Conservation (phyloP, 805 yeast genomes). For the Ogataea pignaliae region DNA sequence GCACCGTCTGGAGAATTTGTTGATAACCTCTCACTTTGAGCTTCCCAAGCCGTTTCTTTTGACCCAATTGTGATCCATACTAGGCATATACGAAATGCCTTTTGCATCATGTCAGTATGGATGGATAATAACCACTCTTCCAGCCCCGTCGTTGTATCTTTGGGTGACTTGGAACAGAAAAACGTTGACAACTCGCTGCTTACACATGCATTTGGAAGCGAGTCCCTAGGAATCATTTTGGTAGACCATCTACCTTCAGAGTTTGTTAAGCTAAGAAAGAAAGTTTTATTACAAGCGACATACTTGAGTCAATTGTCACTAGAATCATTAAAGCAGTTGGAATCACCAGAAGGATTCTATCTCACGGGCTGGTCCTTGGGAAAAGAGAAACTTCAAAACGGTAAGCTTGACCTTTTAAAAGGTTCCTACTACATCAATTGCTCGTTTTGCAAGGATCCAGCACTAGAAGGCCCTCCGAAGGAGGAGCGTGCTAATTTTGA, state of each 20-base stretch:
- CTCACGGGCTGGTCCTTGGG: constrained; percentile 62
- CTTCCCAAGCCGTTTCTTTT: too few species aligned
- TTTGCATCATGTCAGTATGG: too few species aligned
- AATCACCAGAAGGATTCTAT: constrained; percentile 47
- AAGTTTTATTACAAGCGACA: constrained; percentile 41
- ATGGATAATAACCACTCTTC: too few species aligned
- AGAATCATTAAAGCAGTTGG: constrained; percentile 34
- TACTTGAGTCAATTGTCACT: constrained; percentile 37
- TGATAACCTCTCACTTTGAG: too few species aligned
- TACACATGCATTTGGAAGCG: constrained; percentile 47
- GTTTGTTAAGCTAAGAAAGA: constrained; percentile 35
- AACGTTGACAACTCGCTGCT: constrained; percentile 27
- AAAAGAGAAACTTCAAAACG: constrained; percentile 42
- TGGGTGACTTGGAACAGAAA: constrained; percentile 22
- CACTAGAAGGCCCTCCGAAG: constrained; percentile 42
- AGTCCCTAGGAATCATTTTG: constrained; percentile 51
- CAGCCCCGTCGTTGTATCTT: constrained; percentile 9
- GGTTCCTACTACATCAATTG: constrained; percentile 60
- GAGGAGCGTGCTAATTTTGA: constrained; percentile 30
- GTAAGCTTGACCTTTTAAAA: constrained; percentile 44
- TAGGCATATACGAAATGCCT: too few species aligned
- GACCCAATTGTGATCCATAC: too few species aligned
- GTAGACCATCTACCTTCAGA: constrained; percentile 39
- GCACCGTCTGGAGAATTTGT: too few species aligned
- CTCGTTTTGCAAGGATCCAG: constrained; percentile 42